These are phyloP conservation scores for Fraxinus platypoda DNA, from an alignment of 305 asterid genomes.

Conservation along the genomic window DNA sequence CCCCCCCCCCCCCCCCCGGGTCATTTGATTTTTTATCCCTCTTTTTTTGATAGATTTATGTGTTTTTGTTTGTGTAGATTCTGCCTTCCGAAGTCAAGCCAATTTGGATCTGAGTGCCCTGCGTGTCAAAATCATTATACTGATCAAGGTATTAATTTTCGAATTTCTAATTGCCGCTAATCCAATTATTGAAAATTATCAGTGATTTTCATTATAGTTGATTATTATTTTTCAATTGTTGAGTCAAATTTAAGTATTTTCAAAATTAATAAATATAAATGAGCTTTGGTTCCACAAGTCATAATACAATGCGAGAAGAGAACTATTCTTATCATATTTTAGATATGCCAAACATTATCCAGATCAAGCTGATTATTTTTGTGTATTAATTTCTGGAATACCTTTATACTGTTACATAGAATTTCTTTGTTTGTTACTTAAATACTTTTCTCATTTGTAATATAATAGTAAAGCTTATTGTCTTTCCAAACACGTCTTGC, in stretches of 20 bases:
- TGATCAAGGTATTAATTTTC: slow-evolving; percentile 42
- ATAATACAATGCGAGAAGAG: neutral
- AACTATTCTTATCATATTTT: neutral
- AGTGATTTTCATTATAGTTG: neutral
- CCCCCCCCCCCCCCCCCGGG: neutral
- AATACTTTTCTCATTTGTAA: neutral
- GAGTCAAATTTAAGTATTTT: neutral
- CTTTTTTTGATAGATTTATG: neutral
- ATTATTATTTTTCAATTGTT: neutral
- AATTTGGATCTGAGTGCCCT: slow-evolving; percentile 53
- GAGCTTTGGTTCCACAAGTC: neutral
- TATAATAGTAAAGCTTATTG: neutral
- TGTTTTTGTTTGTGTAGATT: slow-evolving; percentile 35
- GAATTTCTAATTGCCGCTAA: neutral
- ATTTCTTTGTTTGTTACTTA: neutral
- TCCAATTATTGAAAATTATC: neutral
- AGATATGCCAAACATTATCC: neutral
- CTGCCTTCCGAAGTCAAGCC: slow-evolving; percentile 41
- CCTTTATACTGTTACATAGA: neutral
- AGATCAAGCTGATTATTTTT: neutral
- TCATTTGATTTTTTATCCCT: neutral
- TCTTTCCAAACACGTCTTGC: neutral
- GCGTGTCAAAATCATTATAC: slow-evolving; percentile 54
- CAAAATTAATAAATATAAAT: neutral
- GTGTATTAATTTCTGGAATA: neutral